Evolutionary conservation across 352 stramenopile genomes (phyloP).

Genomic region (Phytophthora colocasiae): DNA sequence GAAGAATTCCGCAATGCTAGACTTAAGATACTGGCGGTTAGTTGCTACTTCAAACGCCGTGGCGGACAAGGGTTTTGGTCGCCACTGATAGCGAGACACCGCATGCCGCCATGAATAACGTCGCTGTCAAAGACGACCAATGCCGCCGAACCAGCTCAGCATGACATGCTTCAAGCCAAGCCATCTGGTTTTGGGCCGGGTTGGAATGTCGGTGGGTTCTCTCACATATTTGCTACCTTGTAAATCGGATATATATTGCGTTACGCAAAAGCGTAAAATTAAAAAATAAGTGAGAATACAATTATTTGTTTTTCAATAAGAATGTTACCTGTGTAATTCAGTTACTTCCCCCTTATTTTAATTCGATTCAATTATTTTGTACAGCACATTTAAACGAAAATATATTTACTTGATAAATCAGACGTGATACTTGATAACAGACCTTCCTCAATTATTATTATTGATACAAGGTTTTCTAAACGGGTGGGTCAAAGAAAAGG

Average conservation of each 20-base stretch:
- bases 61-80: slow-evolving; percentile 15
- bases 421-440: no score
- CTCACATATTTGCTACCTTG: slow-evolving; percentile 13
- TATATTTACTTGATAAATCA: no score
- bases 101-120: slow-evolving; percentile 15
- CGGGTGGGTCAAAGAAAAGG: slow-evolving; percentile 35
- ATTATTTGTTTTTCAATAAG: no score
- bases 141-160: slow-evolving; percentile 30
- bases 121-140: slow-evolving; percentile 19
- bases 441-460: neutral
- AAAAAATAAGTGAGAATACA: no score
- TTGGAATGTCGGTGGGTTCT: slow-evolving; percentile 11
- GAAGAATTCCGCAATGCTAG: neutral
- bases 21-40: neutral
- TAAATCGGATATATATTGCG: neutral
- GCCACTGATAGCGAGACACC: slow-evolving; percentile 9
- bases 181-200: slow-evolving; percentile 26
- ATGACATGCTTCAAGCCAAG: slow-evolving; percentile 30
- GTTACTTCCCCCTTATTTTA: no score
- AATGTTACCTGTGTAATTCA: no score
- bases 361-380: no score
- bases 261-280: no score
- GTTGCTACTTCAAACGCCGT: slow-evolving; percentile 15
- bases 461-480: neutral
- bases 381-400: no score